Conservation (phyloP, 805 yeast genomes). For the Wickerhamiella dianesei region DNA sequence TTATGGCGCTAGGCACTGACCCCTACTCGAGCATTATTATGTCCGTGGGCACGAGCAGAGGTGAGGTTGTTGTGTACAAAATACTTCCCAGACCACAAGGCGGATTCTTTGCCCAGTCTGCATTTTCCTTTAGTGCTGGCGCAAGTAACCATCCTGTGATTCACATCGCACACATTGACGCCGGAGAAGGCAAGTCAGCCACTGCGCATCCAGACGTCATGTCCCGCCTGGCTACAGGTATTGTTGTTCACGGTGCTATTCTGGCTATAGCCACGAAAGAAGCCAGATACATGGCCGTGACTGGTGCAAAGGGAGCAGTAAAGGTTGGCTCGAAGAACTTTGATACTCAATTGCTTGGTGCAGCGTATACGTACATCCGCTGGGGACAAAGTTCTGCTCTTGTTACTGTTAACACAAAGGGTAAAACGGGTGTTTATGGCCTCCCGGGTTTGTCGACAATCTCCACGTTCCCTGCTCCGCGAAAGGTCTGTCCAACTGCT, state of each 20-base stretch:
- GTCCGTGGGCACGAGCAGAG: constrained; percentile 63
- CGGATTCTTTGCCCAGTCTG: constrained; percentile 33
- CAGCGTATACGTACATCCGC: constrained; percentile 39
- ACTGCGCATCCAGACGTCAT: constrained; percentile 47
- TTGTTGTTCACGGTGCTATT: constrained; percentile 47
- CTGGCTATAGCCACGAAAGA: constrained; percentile 38
- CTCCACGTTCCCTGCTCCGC: constrained; percentile 13
- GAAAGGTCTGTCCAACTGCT: constrained; percentile 3
- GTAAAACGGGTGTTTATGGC: constrained; percentile 15
- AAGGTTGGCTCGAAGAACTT: constrained; percentile 53
- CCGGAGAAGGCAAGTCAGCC: constrained; percentile 49
- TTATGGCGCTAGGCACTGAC: constrained; percentile 54
- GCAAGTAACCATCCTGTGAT: constrained; percentile 34
- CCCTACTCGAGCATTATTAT: constrained; percentile 58
- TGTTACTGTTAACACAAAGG: constrained; percentile 20
- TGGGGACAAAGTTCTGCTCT: constrained; percentile 31
- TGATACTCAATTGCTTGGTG: constrained; percentile 35
- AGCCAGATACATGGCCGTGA: constrained; percentile 47
- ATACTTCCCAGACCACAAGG: constrained; percentile 53
- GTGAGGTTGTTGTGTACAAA: constrained; percentile 54
- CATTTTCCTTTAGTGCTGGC: constrained; percentile 36
- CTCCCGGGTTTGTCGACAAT: constrained; percentile 17
- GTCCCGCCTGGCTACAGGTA: constrained; percentile 46
- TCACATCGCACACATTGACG: constrained; percentile 44
- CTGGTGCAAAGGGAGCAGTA: constrained; percentile 36